Conservation (phyloP, 2,329 filamentous ascomycete species). For the Zarea fungicola region DNA sequence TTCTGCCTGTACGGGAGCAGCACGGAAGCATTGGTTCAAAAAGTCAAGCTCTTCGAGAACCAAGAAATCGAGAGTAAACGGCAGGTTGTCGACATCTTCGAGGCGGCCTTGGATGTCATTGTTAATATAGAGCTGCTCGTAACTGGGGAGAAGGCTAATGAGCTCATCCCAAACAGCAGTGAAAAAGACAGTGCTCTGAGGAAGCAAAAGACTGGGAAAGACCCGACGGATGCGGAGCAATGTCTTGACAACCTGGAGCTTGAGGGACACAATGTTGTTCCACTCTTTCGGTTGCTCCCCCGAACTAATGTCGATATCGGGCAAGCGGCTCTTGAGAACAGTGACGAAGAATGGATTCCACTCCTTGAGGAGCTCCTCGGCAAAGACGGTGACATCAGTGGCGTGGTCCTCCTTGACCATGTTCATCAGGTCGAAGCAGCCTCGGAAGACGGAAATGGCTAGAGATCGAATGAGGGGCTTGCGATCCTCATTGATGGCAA, state of each 20-base stretch:
- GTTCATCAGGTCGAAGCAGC: constrained; percentile 91
- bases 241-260: constrained; percentile 90
- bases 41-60: constrained; percentile 93
- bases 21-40: constrained; percentile 83
- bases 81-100: constrained; percentile 85
- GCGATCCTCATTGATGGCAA: constrained; percentile 69
- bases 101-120: constrained; percentile 81
- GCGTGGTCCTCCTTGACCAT: constrained; percentile 95
- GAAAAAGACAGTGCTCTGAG: constrained; percentile 79
- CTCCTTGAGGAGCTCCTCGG: constrained; percentile 72
- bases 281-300: constrained; percentile 59
- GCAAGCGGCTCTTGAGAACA: constrained; percentile 69
- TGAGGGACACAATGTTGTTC: constrained; percentile 79
- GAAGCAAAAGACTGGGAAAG: constrained; percentile 75
- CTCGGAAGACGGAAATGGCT: constrained; percentile 83
- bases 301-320: constrained; percentile 50
- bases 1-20: constrained; percentile 81
- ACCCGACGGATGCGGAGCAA: constrained; percentile 82
- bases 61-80: constrained; percentile 90
- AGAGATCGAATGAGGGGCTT: constrained; percentile 75
- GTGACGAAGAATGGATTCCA: constrained; percentile 90
- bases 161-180: constrained; percentile 87
- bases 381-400: constrained; percentile 78
- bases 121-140: constrained; percentile 79
- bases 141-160: constrained; percentile 62